Evolutionary conservation across 495 filamentous ascomycete species (phyloP), one percentile per base, ranked within the genome.

Genomic region (Aspergillus asperescens): DNA sequence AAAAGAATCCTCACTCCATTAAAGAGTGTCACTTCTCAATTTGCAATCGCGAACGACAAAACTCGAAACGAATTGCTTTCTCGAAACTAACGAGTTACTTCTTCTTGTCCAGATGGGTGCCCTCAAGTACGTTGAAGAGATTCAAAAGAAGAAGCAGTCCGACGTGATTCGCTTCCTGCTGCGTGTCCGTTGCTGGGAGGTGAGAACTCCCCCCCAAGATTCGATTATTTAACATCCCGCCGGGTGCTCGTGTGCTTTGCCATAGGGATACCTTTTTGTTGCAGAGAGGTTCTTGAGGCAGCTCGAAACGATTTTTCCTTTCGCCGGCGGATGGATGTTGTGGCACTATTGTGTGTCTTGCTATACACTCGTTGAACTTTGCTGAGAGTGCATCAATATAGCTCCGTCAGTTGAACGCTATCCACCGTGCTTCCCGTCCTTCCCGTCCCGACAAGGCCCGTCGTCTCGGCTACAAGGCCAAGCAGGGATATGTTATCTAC

Each of bases 401-500:
- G 91, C 89, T 94, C 72, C 91, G 91, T 78, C 91, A 96, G 82
- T 78, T 96, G 76, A 90, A 96, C 78, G 90, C 93, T 77, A 91
- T 97, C 81, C 93, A 98, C 84, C 93, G 93, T 67, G 93, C 93
- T 66, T 95, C 91, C 63, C 90, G 91, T 62, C 93, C 93, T 59
- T 96, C 92, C 65, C 93, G 93, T 75, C 93, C 93, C 68, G 93
- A 98, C 80, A 98, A 98, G 85, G 93, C 93, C 68, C 94, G 94
- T 78, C 94, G 93, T 77, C 88, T 98, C 61, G 93, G 93, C 63
- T 98, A 97, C 87, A 98, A 98, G 87, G 92, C 94, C 77, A 98
- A 98, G 88, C 93, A 98, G 78, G 93, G 93, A 75, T 98, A 96
- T 84, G 93, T 96, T 71, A 88, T 98, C 87, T 98, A 98, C 83